Conservation (phyloP, 2,329 filamentous ascomycete species). For the Elsinoe ampelina region DNA sequence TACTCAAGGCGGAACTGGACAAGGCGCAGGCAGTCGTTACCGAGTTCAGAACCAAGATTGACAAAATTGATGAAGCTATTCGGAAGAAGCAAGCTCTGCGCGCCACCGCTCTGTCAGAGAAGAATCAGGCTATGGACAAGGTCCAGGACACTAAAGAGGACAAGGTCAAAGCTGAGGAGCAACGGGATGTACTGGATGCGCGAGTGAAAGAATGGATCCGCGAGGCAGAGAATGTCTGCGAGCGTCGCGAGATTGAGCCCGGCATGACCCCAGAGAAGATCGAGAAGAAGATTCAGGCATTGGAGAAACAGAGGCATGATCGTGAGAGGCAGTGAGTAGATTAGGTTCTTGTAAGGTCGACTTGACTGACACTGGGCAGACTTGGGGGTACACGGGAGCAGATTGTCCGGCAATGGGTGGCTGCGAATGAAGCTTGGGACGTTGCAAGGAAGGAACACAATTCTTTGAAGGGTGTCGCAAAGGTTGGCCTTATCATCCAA, state of each 20-base stretch:
- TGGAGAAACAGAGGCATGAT: constrained; percentile 17
- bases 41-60: constrained; percentile 2
- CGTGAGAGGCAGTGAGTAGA: constrained; percentile 3
- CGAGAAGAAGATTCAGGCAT: constrained; percentile 23
- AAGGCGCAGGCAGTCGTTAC: constrained; percentile 14
- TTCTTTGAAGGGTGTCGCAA: constrained; percentile 24
- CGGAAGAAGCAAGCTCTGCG: constrained; percentile 27
- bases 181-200: constrained; percentile 23
- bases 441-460: constrained; percentile 19
- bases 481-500: constrained; percentile 36
- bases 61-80: constrained; percentile 26
- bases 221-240: constrained; percentile 19
- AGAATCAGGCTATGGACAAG: constrained; percentile 33
- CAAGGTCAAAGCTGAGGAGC: constrained; percentile 22
- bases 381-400: constrained; percentile 27
- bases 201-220: constrained; percentile 21
- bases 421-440: constrained; percentile 24
- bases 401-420: constrained; percentile 20
- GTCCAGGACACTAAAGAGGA: constrained; percentile 28
- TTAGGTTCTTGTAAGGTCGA: neutral
- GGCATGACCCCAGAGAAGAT: constrained; percentile 28
- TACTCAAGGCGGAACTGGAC: constrained; percentile 27
- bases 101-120: constrained; percentile 30
- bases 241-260: constrained; percentile 22
- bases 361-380: constrained; percentile 12